Evolutionary conservation across 805 yeast genomes (phyloP).

Genomic region (Candida maris): DNA sequence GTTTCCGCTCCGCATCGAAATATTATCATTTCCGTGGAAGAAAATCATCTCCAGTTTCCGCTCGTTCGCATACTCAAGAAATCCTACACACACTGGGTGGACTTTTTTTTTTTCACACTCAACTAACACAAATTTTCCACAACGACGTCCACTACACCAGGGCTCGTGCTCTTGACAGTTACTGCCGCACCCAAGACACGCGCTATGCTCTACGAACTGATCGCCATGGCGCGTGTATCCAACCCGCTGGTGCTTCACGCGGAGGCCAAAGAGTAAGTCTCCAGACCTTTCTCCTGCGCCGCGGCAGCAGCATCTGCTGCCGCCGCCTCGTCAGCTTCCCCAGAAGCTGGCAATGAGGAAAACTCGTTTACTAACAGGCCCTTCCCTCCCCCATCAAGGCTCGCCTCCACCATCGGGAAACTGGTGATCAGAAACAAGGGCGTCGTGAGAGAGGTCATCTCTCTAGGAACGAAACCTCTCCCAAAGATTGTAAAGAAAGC

Average conservation of each 20-base stretch:
- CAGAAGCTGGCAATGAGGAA: too few species aligned
- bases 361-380: not conserved
- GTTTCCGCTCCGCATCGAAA: too few species aligned
- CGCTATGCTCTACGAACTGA: constrained; percentile 80
- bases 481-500: constrained; percentile 82
- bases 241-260: constrained; percentile 48
- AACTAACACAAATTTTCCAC: too few species aligned
- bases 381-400: constrained; percentile 9
- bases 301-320: not conserved
- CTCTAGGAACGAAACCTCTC: constrained; percentile 72
- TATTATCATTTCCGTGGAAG: too few species aligned
- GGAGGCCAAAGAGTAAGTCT: constrained; percentile 58
- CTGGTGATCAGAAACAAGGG: constrained; percentile 87
- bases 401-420: constrained; percentile 64
- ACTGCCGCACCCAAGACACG: too few species aligned
- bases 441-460: constrained; percentile 78
- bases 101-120: too few species aligned
- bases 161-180: too few species aligned
- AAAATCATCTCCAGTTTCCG: too few species aligned
- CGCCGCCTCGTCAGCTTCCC: too few species aligned
- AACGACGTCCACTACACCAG: too few species aligned
- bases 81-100: too few species aligned
- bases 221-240: constrained; percentile 81
- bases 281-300: not conserved
- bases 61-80: too few species aligned